phyloP scores from a whole-genome alignment of 2,329 filamentous ascomycete genomes.

The Fusarium sp. region DNA sequence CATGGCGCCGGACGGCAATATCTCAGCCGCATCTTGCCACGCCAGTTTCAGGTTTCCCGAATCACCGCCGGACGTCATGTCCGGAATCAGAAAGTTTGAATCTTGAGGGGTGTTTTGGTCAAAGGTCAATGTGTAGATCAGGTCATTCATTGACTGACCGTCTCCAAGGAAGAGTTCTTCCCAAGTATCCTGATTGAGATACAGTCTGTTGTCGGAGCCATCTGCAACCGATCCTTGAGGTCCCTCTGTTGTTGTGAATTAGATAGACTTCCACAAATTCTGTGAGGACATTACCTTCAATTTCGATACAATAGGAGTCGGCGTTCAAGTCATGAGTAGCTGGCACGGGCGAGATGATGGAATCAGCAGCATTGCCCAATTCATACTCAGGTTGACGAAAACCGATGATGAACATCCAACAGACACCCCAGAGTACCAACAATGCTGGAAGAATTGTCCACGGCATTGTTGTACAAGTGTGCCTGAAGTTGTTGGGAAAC shows the following conservation, averaged over 20 bases:
- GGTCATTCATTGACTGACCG: not conserved
- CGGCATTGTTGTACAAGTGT: not conserved
- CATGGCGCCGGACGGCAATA: rapidly evolving
- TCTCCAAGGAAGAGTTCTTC: not conserved
- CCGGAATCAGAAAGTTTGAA: not conserved
- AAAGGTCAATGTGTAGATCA: rapidly evolving
- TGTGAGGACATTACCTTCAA: not conserved
- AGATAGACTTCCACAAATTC: not conserved
- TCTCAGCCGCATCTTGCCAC: not conserved
- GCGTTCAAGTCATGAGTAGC: not conserved
- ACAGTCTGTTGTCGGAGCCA: rapidly evolving
- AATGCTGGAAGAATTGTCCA: not conserved
- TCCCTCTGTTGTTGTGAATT: not conserved
- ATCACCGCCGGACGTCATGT: rapidly evolving
- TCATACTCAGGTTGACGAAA: not conserved
- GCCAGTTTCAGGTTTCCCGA: not conserved
- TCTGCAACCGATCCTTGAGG: not conserved
- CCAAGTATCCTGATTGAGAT: rapidly evolving
- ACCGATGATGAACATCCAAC: not conserved
- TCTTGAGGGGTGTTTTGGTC: not conserved
- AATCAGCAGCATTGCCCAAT: rapidly evolving
- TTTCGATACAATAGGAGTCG: not conserved
- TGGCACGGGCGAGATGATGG: rapidly evolving
- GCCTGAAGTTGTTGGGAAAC: not conserved
- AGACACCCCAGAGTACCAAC: not conserved